Percentiles rank a stretch among this genome's conserved stretches.
These are phyloP conservation scores for Cystobasidium ongulense DNA, from an alignment of 768 basidiomycete genomes.

Conservation along the genomic window DNA sequence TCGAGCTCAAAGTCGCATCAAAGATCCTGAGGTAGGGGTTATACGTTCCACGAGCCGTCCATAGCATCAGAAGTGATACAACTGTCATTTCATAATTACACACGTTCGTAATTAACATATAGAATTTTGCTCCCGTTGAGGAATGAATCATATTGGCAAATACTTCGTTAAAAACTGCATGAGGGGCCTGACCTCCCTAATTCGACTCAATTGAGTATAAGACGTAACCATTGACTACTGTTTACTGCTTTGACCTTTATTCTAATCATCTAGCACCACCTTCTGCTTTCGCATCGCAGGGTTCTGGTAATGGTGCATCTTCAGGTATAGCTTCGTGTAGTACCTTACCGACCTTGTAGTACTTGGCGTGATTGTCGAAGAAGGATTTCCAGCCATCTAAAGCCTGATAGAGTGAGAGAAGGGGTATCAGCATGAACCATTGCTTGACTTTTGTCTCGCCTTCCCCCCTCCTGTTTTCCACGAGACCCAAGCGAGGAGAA, in stretches of 20 bases:
- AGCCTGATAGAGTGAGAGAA: conserved; percentile 50
- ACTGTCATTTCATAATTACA: too few species aligned
- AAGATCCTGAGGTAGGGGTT: too few species aligned
- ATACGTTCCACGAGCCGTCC: too few species aligned
- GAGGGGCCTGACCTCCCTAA: too few species aligned
- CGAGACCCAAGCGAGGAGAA: neutral
- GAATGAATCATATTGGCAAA: too few species aligned
- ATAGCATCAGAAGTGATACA: too few species aligned
- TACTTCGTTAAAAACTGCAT: too few species aligned
- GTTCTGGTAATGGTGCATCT: conserved; percentile 13
- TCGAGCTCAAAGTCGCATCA: too few species aligned
- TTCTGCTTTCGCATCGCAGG: conserved; percentile 25
- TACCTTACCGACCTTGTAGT: conserved; percentile 45
- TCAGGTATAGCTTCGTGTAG: conserved; percentile 26
- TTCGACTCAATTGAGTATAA: too few species aligned
- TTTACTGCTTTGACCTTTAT: neutral
- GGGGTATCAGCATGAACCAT: neutral
- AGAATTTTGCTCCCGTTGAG: too few species aligned
- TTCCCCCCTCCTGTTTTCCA: neutral
- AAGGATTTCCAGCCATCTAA: conserved; percentile 83
- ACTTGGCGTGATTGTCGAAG: conserved; percentile 71
- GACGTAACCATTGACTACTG: too few species aligned
- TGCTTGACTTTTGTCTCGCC: neutral
- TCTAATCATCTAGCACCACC: conserved; percentile 19
- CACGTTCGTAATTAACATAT: too few species aligned